Percentiles rank a stretch among this genome's conserved stretches.
Conservation (phyloP, 2,329 filamentous ascomycete species). For the Trichoderma koningii region DNA sequence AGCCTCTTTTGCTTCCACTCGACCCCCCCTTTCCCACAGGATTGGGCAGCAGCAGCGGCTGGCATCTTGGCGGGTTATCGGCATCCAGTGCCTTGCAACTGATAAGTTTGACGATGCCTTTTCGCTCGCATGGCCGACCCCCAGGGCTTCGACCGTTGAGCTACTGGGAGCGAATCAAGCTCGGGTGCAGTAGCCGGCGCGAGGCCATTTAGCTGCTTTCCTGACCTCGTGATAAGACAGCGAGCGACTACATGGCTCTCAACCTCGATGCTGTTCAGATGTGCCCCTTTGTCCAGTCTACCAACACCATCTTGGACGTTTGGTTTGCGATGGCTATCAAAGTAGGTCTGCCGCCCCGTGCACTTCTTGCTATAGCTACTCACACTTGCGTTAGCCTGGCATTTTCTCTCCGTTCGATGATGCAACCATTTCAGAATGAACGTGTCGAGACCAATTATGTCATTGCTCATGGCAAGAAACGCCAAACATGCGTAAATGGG, state of each 20-base stretch:
- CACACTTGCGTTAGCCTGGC: neutral
- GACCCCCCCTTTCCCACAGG: neutral
- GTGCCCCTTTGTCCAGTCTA: neutral
- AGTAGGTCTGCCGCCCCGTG: neutral
- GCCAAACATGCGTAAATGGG: neutral
- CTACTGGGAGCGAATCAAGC: neutral
- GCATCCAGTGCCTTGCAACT: neutral
- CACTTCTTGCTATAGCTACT: neutral
- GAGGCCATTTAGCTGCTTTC: neutral
- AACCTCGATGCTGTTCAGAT: neutral
- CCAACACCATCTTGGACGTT: neutral
- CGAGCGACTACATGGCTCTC: too few relatives aligned
- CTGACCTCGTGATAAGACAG: neutral
- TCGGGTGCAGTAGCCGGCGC: constrained; percentile 11
- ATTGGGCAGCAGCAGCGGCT: neutral
- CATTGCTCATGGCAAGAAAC: neutral
- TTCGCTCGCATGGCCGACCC: neutral
- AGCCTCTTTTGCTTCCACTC: neutral
- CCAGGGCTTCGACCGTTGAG: too few relatives aligned
- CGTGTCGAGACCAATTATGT: neutral
- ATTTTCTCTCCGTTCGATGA: neutral
- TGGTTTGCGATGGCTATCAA: neutral
- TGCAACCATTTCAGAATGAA: neutral
- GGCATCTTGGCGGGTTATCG: neutral
- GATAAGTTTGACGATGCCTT: neutral